Percentiles rank a stretch among this genome's conserved stretches.
Conservation (phyloP, 2,329 filamentous ascomycete genomes). For the Kalaharituber pfeilii region DNA sequence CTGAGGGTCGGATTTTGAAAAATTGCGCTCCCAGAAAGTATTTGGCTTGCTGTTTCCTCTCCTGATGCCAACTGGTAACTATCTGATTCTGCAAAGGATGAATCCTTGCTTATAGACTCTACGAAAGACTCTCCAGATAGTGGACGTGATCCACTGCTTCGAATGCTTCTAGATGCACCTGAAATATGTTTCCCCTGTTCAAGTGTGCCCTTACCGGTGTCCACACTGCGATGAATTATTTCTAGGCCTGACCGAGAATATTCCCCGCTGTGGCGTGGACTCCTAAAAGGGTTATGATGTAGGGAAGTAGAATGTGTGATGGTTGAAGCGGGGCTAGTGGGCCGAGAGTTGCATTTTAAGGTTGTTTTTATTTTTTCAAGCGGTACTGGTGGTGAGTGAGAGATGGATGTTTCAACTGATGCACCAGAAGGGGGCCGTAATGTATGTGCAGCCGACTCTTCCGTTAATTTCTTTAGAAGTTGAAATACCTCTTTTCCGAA, state of each 20-base stretch:
- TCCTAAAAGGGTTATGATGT: slow-evolving; percentile 22
- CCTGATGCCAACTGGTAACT: slow-evolving; percentile 45
- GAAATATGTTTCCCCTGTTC: too few species aligned
- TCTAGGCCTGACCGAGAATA: slow-evolving; percentile 39
- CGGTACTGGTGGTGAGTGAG: neutral
- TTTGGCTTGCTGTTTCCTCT: slow-evolving; percentile 69
- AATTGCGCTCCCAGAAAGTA: slow-evolving; percentile 69
- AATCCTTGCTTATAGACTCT: slow-evolving; percentile 4
- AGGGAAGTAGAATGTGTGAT: neutral
- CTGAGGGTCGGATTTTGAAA: slow-evolving; percentile 62
- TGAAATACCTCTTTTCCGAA: slow-evolving; percentile 68
- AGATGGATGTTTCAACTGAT: neutral
- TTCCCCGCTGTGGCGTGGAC: slow-evolving; percentile 41
- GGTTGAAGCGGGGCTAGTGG: neutral
- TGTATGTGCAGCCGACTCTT: neutral
- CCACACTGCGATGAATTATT: slow-evolving; percentile 17
- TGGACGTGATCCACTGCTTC: slow-evolving; percentile 11
- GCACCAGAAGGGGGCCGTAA: too few species aligned
- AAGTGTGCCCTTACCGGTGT: neutral
- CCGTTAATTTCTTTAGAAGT: slow-evolving; percentile 34
- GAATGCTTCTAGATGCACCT: slow-evolving; percentile 24
- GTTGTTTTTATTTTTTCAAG: neutral
- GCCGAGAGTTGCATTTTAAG: neutral
- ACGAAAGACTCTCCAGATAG: slow-evolving; percentile 13
- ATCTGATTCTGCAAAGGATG: slow-evolving; percentile 34